A percentile compares a stretch with the other conserved stretches of the same genome.
Conservation (phyloP, 1,284 basidiomycete genomes). For the Afroboletus lepidellus region DNA sequence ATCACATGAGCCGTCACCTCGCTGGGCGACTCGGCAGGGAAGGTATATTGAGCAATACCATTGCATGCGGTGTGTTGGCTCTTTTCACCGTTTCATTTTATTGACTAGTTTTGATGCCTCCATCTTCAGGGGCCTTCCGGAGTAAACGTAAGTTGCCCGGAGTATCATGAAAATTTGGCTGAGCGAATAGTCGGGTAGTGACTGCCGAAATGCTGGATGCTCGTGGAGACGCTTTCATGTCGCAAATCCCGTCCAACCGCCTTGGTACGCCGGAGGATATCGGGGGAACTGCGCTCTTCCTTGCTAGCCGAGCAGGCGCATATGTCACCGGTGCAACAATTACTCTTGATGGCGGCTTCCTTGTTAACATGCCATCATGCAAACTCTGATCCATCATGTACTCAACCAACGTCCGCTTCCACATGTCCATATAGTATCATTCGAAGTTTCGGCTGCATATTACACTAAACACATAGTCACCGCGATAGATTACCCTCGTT, state of each 20-base stretch:
- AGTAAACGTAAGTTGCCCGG: conserved; percentile 45
- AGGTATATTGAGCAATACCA: conserved; percentile 65
- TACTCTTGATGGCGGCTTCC: conserved; percentile 55
- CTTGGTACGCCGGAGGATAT: conserved; percentile 66
- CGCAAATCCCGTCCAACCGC: conserved; percentile 48
- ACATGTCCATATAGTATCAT: not conserved
- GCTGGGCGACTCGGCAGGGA: conserved; percentile 59
- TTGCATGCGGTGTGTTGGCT: conserved; percentile 55
- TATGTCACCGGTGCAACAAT: conserved; percentile 67
- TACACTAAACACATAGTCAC: conserved; percentile 6
- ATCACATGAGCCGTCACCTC: conserved; percentile 63
- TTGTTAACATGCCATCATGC: conserved; percentile 35
- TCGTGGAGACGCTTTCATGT: conserved; percentile 46
- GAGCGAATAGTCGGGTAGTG: conserved; percentile 40
- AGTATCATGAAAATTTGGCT: not conserved
- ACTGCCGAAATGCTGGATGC: conserved; percentile 57
- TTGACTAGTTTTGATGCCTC: not conserved
- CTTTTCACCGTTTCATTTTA: not conserved
- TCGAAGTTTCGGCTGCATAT: conserved; percentile 2
- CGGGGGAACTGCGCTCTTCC: conserved; percentile 59
- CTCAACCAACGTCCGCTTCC: not conserved
- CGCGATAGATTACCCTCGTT: not conserved
- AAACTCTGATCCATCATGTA: conserved; percentile 21
- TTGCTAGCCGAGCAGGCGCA: conserved; percentile 57
- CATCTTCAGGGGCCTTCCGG: conserved; percentile 42